Evolutionary conservation across 306 rosid species (phyloP), one percentile per base, ranked within the genome.

Genomic region (Begonia loranthoides): DNA sequence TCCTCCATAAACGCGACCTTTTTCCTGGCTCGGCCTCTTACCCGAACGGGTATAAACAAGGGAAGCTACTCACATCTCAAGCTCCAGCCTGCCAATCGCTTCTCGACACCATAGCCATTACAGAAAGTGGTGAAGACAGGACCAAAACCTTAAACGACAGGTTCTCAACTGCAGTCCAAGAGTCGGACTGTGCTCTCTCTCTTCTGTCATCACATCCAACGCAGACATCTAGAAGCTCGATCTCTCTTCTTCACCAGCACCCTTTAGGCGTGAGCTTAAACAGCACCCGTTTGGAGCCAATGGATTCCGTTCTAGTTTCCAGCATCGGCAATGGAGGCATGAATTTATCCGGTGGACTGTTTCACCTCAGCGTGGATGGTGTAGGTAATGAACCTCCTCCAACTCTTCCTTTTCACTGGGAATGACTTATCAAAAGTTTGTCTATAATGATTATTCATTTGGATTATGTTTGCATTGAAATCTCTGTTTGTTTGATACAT

Each of bases 201-300:
- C 99, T 90, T 86, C 99, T 90, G 99, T 90, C 99, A 90, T 82
- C 95, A 33, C 81, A 83, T 54, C 95, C 71, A 70, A 55, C 79
- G 17, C 92, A 66, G 74, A 54, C 74, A 60, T 68, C 81, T 10
- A 76, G 72, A 59, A 50, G 60, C 49, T 56, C 80, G 14, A 51
- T 67, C 45, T 50, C 94, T 39, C 66, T 76, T 16, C 57, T 69
- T 70, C 86, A 82, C 28, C 76, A 81, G 1, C 86, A 82, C 28
- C 76, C 84, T 0, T 69, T 79, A 51, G 81, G 72, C 54, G 41
- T 16, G 49, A 58, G 51, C 58, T 53, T 80, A 54, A 28, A 28
- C 36, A 28, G 36, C 36, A 7, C 36, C 36, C 36, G 9, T 28
- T 28, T 28, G 36, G 78, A 74, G 56, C 45, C 88, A 8, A 61